Evolutionary conservation across 2,329 filamentous ascomycete species (phyloP).

Genomic region (Clonostachys byssicola): DNA sequence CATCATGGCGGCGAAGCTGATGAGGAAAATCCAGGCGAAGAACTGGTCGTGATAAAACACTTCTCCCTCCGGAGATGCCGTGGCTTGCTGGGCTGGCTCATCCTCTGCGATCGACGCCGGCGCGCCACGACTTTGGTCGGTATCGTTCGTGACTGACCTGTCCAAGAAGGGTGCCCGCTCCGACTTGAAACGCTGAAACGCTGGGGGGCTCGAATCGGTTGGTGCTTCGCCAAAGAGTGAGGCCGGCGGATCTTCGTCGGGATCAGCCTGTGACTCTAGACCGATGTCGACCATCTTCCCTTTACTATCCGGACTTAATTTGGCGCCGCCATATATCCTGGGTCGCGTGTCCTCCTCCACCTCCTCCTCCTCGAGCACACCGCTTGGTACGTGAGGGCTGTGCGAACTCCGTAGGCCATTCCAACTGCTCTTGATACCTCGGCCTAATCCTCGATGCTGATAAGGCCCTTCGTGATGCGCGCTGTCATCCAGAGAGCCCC

Average conservation of each 20-base stretch:
- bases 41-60: conserved; percentile 83
- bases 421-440: conserved; percentile 62
- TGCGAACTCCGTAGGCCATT: conserved; percentile 45
- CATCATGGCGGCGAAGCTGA: conserved; percentile 77
- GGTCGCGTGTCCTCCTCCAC: conserved; percentile 27
- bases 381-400: conserved; percentile 15
- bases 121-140: conserved; percentile 35
- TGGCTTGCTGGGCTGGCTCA: conserved; percentile 29
- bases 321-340: conserved; percentile 15
- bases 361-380: conserved; percentile 32
- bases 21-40: conserved; percentile 87
- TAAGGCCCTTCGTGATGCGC: conserved; percentile 24
- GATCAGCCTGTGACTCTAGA: conserved; percentile 63
- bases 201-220: conserved; percentile 50
- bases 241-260: conserved; percentile 52
- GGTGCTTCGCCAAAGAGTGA: conserved; percentile 47
- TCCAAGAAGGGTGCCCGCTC: conserved; percentile 31
- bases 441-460: conserved; percentile 39
- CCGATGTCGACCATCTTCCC: conserved; percentile 84
- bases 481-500: conserved; percentile 26
- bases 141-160: conserved; percentile 35
- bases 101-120: conserved; percentile 28
- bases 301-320: conserved; percentile 24
- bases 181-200: conserved; percentile 57
- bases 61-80: conserved; percentile 51